Percentiles rank a stretch among this genome's conserved stretches.
Evolutionary conservation across 2,329 filamentous ascomycete species (phyloP).

Genomic region (Diaporthe humulicola): DNA sequence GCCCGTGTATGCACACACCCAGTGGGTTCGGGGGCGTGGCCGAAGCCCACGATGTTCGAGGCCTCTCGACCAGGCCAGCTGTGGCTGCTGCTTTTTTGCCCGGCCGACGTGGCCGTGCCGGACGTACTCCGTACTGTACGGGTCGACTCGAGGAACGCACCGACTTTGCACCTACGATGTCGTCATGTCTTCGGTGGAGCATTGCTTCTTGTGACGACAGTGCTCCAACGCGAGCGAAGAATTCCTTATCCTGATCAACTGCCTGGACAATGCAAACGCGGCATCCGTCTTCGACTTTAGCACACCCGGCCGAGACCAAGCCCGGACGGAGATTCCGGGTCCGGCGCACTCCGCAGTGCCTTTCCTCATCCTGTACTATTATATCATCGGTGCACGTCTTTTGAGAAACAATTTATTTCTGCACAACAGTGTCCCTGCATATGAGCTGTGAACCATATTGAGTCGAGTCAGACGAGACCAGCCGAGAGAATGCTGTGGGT

Average conservation of each 20-base stretch:
- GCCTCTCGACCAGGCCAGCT: background rate
- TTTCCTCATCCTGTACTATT: background rate
- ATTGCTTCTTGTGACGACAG: background rate
- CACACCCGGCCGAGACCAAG: background rate
- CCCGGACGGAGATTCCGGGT: background rate
- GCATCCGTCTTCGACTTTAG: background rate
- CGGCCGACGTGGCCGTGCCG: conserved; percentile 24
- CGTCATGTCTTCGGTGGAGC: conserved; percentile 2
- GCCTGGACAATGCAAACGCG: background rate
- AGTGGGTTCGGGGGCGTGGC: conserved; percentile 24
- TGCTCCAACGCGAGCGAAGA: background rate
- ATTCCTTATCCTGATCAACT: background rate
- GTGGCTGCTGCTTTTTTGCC: conserved; percentile 29
- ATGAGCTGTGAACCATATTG: background rate
- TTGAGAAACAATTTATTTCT: background rate
- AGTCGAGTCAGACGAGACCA: background rate
- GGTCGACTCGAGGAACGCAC: background rate
- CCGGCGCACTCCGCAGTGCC: background rate
- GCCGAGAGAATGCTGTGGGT: background rate
- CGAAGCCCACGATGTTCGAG: conserved; percentile 30
- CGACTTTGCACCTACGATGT: background rate
- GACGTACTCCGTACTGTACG: conserved; percentile 36
- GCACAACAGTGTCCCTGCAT: conserved; percentile 2
- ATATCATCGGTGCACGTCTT: conserved; percentile 1
- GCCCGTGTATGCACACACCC: conserved; percentile 17